Percentiles rank a stretch among this genome's conserved stretches.
Conservation (phyloP, 2,329 filamentous ascomycete genomes). For the Alternaria burnsii region DNA sequence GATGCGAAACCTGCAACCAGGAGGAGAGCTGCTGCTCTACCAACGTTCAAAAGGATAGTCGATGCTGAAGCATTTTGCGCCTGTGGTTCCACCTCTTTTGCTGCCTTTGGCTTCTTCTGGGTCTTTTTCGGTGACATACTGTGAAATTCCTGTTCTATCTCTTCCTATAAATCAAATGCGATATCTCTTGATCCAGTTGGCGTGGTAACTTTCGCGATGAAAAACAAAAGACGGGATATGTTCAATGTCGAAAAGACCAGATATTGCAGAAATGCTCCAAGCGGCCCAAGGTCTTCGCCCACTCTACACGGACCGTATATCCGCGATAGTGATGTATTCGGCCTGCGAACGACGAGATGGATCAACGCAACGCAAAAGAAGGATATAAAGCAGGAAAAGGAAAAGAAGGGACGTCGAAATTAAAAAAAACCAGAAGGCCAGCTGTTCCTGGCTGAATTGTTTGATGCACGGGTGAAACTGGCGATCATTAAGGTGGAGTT, state of each 20-base stretch:
- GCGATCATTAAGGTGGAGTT: conserved; percentile 35
- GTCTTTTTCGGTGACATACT: conserved; percentile 47
- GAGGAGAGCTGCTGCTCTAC: conserved; percentile 55
- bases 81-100: conserved; percentile 35
- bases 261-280: conserved; percentile 16
- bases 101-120: conserved; percentile 47
- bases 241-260: conserved; percentile 24
- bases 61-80: conserved; percentile 33
- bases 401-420: conserved; percentile 19
- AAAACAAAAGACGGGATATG: background rate
- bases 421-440: conserved; percentile 38
- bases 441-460: conserved; percentile 37
- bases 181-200: background rate
- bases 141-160: conserved; percentile 9
- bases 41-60: conserved; percentile 42
- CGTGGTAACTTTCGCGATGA: background rate
- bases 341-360: conserved; percentile 27
- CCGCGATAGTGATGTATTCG: conserved; percentile 27
- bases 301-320: conserved; percentile 30
- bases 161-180: background rate
- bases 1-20: conserved; percentile 70
- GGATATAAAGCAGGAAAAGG: conserved; percentile 16
- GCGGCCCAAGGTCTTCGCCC: conserved; percentile 23
- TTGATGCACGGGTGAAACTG: conserved; percentile 49
- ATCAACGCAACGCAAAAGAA: conserved; percentile 6